Conservation (phyloP, 495 filamentous ascomycete genomes). For the Neurospora sp. region DNA sequence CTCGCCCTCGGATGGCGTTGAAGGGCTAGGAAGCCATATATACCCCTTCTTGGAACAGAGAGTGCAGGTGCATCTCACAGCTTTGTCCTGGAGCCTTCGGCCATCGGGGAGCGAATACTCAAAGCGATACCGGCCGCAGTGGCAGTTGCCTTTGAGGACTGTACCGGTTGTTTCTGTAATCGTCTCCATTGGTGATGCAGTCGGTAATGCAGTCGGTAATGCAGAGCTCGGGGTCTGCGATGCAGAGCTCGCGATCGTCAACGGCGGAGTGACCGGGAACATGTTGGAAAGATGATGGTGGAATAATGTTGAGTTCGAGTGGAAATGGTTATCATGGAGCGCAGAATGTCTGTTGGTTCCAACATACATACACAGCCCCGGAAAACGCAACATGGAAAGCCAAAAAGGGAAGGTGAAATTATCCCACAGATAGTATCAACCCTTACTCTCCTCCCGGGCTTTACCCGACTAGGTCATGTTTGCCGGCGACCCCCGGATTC, state of each 20-base stretch:
- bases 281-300: background rate
- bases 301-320: background rate
- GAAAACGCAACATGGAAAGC: background rate
- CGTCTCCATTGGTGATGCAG: background rate
- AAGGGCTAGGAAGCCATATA: conserved; percentile 2
- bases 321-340: background rate
- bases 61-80: conserved; percentile 10
- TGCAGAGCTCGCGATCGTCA: background rate
- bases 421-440: background rate
- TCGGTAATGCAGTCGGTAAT: no score
- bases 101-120: conserved; percentile 7
- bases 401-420: background rate
- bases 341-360: background rate
- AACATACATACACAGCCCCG: background rate
- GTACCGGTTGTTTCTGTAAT: background rate
- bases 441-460: background rate
- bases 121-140: conserved; percentile 22
- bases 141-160: conserved; percentile 19
- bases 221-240: no score
- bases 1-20: background rate
- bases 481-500: background rate
- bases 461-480: background rate
- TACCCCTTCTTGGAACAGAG: conserved; percentile 18
- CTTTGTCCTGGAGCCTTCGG: background rate
- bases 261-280: background rate